Evolutionary conservation across 306 rosid genomes (phyloP), one percentile per base, ranked within the genome.

Genomic region (Corylus americana): DNA sequence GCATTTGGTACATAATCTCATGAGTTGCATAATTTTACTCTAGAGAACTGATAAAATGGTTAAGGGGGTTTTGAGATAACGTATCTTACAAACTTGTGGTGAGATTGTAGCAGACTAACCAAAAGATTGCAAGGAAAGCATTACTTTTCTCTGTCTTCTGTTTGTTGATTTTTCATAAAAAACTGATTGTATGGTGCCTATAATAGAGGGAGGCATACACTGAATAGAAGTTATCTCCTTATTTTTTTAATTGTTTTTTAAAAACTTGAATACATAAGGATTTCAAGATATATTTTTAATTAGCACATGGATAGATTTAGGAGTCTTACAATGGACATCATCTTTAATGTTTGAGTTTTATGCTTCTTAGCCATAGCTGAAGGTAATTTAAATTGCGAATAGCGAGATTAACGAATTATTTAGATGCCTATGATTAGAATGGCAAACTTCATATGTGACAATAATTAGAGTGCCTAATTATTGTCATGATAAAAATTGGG

Each of bases 1-100:
- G 68, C 53, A 53, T 68, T 75, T 67, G 71, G 27, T 77, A 54
- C 18, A 45, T 54, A 59, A 42, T 25, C 37, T 61, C 68, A 61
- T 27, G 8, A 61, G 68, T 61, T 27, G 68, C 17, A 29, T 61
- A 25, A 25, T 61, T 59, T 16, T 61, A 27, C 16, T 27, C 35
- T 61, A 61, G 67, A 61, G 22, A 25, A 11, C 17, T 61, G 37
- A 3, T 57, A n/a, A n/a, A 57, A n/a, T 57, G 62, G 11, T 57
- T 22, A 8, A 18, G 8, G 62, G 62, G 27, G 22, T 8, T n/a
- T 8, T 20, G 17, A n/a, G 2, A 6, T n/a, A 18, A 29, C 29
- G 7, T n/a, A 57, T 54, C 16, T 54, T 14, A 18, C 17, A 20
- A 57, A 18, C 29, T 57, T n/a, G 11, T 20, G 22, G 62, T 18